Evolutionary conservation across 2,329 filamentous ascomycete genomes (phyloP), one percentile per base, ranked within the genome.

Genomic region (Aspergillus sp.): DNA sequence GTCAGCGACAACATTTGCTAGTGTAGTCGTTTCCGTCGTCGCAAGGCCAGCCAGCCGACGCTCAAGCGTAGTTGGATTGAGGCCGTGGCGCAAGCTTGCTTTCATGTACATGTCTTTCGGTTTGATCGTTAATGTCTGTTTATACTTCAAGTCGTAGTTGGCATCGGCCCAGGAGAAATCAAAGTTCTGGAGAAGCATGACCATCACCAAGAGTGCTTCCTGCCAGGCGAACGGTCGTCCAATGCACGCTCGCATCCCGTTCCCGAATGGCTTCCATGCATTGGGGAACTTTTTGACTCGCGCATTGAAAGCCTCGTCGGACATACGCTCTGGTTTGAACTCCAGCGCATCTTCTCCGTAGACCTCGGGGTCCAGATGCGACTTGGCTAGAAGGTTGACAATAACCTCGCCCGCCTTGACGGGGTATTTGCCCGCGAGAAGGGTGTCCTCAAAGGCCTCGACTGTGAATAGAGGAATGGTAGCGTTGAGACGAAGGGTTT

Each of bases 181-280:
- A 77, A 92, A 91, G 69, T 89, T 90, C 68, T 92, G 89, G 60
- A 92, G 79, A 13, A 91, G 72, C 67, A 90, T 82, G 0, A 87
- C 85, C 67, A 87, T 79, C 8, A 84, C 82, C 0, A 91, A 76
- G 5, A 89, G 72, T 2, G 84, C 82, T 75, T 93, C 91, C 71
- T 93, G 90, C 87, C 88, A 90, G 1, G 90, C 89, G 71, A 93
- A 93, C 0, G 86, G 82, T 1, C 89, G 80, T 4, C 91, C 91
- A 63, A 93, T 92, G 67, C 90, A 93, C 1, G 81, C 88, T 57
- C 91, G 80, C 64, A 84, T 81, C 1, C 90, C 90, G 61, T 90
- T 90, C 1, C 91, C 91, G 67, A 93, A 93, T 3, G 91, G 89
- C 76, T 91, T 90, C 87, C 86, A 90, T 34, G 83, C 81, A 65